Percentiles rank a stretch among this genome's conserved stretches.
Conservation (phyloP, 129 eudicot species). For the Ambrosia trifida region DNA sequence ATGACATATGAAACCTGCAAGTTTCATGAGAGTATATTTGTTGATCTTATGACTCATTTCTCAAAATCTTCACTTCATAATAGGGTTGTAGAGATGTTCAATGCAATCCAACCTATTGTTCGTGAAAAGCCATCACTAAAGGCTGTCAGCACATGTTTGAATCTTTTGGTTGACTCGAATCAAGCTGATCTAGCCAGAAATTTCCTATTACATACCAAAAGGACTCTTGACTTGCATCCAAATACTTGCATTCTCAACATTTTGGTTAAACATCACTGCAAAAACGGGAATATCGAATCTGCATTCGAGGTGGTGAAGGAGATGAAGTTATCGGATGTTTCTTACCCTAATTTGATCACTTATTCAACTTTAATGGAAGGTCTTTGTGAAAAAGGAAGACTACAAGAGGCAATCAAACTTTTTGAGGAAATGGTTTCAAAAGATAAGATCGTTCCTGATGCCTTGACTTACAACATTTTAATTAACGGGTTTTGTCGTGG, state of each 20-base stretch:
- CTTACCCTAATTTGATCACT: slow-evolving; percentile 75
- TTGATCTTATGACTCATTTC: slow-evolving; percentile 73
- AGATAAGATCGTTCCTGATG: slow-evolving; percentile 71
- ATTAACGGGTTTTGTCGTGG: slow-evolving; percentile 73
- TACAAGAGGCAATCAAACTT: slow-evolving; percentile 64
- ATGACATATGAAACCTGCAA: slow-evolving; percentile 83
- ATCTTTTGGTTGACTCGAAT: slow-evolving; percentile 73
- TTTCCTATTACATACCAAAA: slow-evolving; percentile 55
- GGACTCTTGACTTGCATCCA: slow-evolving; percentile 47
- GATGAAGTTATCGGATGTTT: slow-evolving; percentile 56
- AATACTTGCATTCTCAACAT: slow-evolving; percentile 93
- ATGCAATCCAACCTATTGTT: slow-evolving; percentile 54
- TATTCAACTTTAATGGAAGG: slow-evolving; percentile 82
- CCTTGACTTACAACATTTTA: slow-evolving; percentile 67
- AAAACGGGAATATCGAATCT: slow-evolving; percentile 62
- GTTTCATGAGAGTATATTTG: slow-evolving; percentile 79
- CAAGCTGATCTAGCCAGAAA: slow-evolving; percentile 64
- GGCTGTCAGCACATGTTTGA: slow-evolving; percentile 85
- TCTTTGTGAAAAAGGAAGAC: slow-evolving; percentile 54
- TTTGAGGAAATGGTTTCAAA: slow-evolving; percentile 89
- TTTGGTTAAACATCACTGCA: slow-evolving; percentile 87
- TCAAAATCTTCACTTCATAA: slow-evolving; percentile 51
- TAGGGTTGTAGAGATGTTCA: slow-evolving; percentile 79
- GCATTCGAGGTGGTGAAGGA: slow-evolving; percentile 78
- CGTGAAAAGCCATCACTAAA: slow-evolving; percentile 74